phyloP scores from a whole-genome alignment of 192 early-diverging fungal species.

The Backusella parvicylindrica region DNA sequence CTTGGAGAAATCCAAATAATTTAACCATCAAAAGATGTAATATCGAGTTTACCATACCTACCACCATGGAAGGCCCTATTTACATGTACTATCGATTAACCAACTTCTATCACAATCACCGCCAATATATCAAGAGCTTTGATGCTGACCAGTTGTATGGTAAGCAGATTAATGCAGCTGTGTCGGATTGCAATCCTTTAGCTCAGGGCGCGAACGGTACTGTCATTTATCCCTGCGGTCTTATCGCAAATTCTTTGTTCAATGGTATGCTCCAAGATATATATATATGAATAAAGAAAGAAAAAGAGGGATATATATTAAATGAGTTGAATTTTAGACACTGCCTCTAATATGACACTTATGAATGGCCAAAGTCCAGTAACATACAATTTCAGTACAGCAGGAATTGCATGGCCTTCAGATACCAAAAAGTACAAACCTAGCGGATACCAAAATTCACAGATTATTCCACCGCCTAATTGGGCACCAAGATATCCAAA shows the following conservation, averaged over 20 bases:
- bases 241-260: constrained; percentile 90
- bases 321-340: constrained; percentile 14
- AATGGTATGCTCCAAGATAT: constrained; percentile 69
- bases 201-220: constrained; percentile 22
- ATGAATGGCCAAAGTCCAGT: not conserved
- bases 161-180: constrained; percentile 19
- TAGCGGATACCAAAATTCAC: constrained; percentile 41
- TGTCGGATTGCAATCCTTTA: constrained; percentile 35
- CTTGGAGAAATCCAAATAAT: constrained; percentile 15
- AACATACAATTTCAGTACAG: constrained; percentile 52
- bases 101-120: constrained; percentile 96
- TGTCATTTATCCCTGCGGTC: constrained; percentile 83
- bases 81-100: constrained; percentile 94
- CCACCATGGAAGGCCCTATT: constrained; percentile 70
- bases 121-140: constrained; percentile 81
- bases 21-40: constrained; percentile 53
- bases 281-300: not conserved
- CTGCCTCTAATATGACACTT: constrained; percentile 15
- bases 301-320: not conserved
- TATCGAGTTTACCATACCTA: constrained; percentile 64
- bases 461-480: constrained; percentile 77
- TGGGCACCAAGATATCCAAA: constrained; percentile 68
- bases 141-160: constrained; percentile 75
- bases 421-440: constrained; percentile 75
- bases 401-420: constrained; percentile 81